Evolutionary conservation across 805 yeast genomes (phyloP).

Genomic region (Candida patagonica): DNA sequence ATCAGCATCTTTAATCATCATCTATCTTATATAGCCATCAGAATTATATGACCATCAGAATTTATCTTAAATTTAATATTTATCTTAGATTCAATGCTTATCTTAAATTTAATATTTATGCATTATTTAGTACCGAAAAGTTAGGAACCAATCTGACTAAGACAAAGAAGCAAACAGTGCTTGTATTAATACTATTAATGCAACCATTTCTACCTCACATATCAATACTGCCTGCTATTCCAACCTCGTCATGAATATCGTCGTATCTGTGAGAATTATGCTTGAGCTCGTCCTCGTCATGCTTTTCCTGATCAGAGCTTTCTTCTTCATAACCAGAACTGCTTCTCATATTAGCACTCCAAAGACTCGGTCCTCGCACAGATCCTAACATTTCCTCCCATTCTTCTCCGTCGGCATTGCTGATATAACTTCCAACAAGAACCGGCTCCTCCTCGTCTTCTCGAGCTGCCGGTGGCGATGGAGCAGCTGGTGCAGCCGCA

Average conservation of each 20-base stretch:
- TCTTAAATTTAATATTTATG: no score
- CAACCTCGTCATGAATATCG: slow-evolving; percentile 1
- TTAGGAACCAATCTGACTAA: no score
- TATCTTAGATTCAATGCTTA: no score
- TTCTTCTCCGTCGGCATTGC: slow-evolving; percentile 6
- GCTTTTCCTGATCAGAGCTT: neutral
- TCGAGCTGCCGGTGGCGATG: no score
- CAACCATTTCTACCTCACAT: no score
- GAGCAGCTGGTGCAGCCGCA: neutral
- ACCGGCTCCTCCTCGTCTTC: slow-evolving; percentile 2
- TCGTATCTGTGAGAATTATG: neutral
- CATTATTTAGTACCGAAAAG: no score
- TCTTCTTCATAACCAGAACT: neutral
- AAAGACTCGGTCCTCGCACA: neutral
- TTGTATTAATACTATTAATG: no score
- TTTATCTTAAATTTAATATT: no score
- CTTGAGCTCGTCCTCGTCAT: neutral
- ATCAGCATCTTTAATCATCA: no score
- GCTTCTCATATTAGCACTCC: neutral
- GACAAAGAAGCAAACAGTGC: no score
- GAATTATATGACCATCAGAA: no score
- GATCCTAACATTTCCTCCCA: slow-evolving; percentile 12
- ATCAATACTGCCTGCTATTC: slow-evolving; percentile 2
- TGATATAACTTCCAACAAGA: slow-evolving; percentile 2
- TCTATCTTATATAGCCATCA: no score